Percentiles rank a stretch among this genome's conserved stretches.
These are phyloP conservation scores for Suillus sp. DNA, from an alignment of 768 basidiomycete species.

Conservation along the genomic window DNA sequence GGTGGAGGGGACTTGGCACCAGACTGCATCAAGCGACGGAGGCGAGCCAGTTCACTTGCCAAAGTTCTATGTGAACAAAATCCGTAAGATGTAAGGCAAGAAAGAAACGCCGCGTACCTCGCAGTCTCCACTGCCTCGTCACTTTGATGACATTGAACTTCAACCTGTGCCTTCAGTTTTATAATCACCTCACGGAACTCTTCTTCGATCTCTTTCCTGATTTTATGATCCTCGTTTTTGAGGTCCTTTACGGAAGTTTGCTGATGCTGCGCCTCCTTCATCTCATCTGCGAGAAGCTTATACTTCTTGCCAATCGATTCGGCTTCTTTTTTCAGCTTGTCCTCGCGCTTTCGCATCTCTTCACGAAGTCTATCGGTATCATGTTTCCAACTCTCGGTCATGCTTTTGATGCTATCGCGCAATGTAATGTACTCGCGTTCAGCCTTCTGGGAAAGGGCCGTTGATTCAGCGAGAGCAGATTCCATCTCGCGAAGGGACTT, in stretches of 20 bases:
- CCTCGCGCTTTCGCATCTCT: conserved; percentile 77
- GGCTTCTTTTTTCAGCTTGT: conserved; percentile 64
- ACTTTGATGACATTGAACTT: conserved; percentile 54
- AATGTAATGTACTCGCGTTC: conserved; percentile 83
- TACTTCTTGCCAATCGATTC: conserved; percentile 75
- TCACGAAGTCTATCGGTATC: conserved; percentile 72
- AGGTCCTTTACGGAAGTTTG: conserved; percentile 52
- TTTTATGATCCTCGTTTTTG: conserved; percentile 49
- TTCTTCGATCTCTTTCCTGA: conserved; percentile 59
- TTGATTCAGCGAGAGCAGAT: conserved; percentile 67
- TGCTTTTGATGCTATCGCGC: conserved; percentile 72
- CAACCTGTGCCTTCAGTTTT: conserved; percentile 53
- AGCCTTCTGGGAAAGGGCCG: conserved; percentile 74
- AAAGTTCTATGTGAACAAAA: conserved; percentile 44
- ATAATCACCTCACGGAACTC: conserved; percentile 60
- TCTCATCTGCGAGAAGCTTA: conserved; percentile 59
- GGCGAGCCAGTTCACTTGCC: conserved; percentile 62
- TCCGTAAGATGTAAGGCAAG: conserved; percentile 10
- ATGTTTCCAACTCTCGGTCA: conserved; percentile 71
- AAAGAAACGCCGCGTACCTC: conserved; percentile 44
- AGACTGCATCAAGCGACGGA: conserved; percentile 73
- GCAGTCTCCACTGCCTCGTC: conserved; percentile 63
- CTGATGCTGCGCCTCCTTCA: conserved; percentile 51
- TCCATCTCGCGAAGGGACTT: conserved; percentile 84
- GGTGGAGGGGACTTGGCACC: conserved; percentile 40